Percentiles rank a stretch among this genome's conserved stretches.
phyloP scores from a whole-genome alignment of 73 alveolate genomes.

The Durusdinium trenchii region DNA sequence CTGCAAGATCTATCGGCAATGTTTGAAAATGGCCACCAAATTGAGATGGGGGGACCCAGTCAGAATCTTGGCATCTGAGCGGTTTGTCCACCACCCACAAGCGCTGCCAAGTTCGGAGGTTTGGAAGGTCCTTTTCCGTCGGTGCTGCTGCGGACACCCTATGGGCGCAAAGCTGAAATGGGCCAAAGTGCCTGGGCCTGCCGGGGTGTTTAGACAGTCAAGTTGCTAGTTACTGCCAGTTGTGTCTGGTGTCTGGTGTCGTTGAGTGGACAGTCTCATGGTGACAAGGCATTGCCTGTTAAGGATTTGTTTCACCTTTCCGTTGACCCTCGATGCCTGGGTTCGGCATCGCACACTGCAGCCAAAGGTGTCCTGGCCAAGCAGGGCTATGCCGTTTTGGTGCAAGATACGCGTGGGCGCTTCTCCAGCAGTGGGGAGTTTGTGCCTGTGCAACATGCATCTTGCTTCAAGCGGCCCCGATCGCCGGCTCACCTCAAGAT shows the following conservation, averaged over 20 bases:
- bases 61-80: no score
- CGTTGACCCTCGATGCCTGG: no score
- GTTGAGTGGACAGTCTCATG: neutral
- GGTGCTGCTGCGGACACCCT: slow-evolving; percentile 82
- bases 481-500: no score
- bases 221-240: neutral
- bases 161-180: slow-evolving; percentile 78
- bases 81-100: no score
- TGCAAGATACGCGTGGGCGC: slow-evolving; percentile 85
- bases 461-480: neutral
- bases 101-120: no score
- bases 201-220: neutral
- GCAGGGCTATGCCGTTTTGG: slow-evolving; percentile 82
- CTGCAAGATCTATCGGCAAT: no score
- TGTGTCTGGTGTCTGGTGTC: neutral
- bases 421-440: slow-evolving; percentile 89
- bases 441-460: slow-evolving; percentile 63
- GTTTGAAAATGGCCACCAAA: no score
- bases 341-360: no score
- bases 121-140: slow-evolving; percentile 82
- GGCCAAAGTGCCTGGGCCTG: slow-evolving; percentile 44
- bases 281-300: no score
- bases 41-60: no score
- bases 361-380: slow-evolving; percentile 31
- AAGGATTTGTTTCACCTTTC: no score